phyloP scores from a whole-genome alignment of 2,329 filamentous ascomycete species.

The Fusarium chaquense region DNA sequence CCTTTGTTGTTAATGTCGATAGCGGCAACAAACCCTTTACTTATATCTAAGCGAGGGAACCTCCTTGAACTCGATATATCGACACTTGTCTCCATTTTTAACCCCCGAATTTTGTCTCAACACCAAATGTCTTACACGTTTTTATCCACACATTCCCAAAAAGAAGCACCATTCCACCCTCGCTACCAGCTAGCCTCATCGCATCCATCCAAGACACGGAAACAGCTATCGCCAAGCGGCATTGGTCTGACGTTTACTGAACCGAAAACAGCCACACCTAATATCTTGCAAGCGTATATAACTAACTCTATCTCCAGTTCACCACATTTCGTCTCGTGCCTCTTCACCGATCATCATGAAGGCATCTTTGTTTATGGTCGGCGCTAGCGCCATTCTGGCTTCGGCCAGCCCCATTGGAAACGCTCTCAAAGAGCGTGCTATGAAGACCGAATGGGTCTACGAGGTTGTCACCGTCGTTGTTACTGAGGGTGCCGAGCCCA shows the following conservation, averaged over 20 bases:
- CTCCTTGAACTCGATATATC: conserved; percentile 9
- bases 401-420: conserved; percentile 55
- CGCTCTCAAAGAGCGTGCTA: conserved; percentile 55
- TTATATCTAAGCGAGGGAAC: conserved; percentile 2
- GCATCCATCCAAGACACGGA: conserved; percentile 35
- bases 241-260: conserved; percentile 25
- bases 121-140: conserved; percentile 43
- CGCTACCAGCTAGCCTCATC: conserved; percentile 29
- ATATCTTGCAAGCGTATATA: conserved; percentile 33
- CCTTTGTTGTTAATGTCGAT: conserved; percentile 7
- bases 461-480: conserved; percentile 61
- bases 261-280: conserved; percentile 36
- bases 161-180: conserved; percentile 41
- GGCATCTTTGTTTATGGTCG: conserved; percentile 60
- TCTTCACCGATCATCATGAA: conserved; percentile 59
- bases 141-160: conserved; percentile 38
- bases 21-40: conserved; percentile 11
- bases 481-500: conserved; percentile 48
- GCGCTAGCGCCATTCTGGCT: conserved; percentile 60
- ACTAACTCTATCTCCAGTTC: conserved; percentile 42
- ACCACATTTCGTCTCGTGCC: conserved; percentile 22
- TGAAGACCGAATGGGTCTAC: conserved; percentile 57
- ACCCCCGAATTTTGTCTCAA: conserved; percentile 28
- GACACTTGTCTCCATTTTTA: conserved; percentile 13
- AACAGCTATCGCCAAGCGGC: conserved; percentile 39